Evolutionary conservation across 2,329 filamentous ascomycete species (phyloP).

Genomic region (Pestalotiopsis sp.): DNA sequence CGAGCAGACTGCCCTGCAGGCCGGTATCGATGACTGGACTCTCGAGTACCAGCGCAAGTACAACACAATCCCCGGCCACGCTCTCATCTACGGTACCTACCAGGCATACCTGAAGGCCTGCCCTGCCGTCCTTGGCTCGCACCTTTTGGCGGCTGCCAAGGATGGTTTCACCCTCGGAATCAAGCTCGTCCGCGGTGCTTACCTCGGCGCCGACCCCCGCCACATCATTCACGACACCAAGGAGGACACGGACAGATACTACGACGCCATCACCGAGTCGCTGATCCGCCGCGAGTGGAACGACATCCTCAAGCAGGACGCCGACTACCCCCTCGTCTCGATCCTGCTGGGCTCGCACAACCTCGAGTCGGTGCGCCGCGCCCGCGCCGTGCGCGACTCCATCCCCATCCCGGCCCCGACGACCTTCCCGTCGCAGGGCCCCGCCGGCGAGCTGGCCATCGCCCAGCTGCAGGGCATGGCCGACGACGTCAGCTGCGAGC

Average conservation of each 20-base stretch:
- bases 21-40: slow-evolving; percentile 81
- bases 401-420: slow-evolving; percentile 16
- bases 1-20: slow-evolving; percentile 78
- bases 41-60: slow-evolving; percentile 76
- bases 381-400: slow-evolving; percentile 52
- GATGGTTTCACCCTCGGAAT: slow-evolving; percentile 70
- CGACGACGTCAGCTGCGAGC: slow-evolving; percentile 79
- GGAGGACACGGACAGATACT: slow-evolving; percentile 69
- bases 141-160: slow-evolving; percentile 60
- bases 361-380: slow-evolving; percentile 65
- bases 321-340: slow-evolving; percentile 57
- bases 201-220: slow-evolving; percentile 70
- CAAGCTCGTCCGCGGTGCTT: slow-evolving; percentile 77
- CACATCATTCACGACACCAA: slow-evolving; percentile 74
- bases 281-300: slow-evolving; percentile 69
- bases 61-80: slow-evolving; percentile 63
- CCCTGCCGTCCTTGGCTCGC: slow-evolving; percentile 56
- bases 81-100: slow-evolving; percentile 80
- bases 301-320: slow-evolving; percentile 47
- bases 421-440: slow-evolving; percentile 33
- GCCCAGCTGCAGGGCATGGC: slow-evolving; percentile 95
- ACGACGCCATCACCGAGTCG: slow-evolving; percentile 70
- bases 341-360: slow-evolving; percentile 87
- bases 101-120: slow-evolving; percentile 74
- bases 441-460: slow-evolving; percentile 54